Base-by-base conservation (phyloP, 2,329 filamentous ascomycete genomes). In the Bipolaris bicolor region DNA sequence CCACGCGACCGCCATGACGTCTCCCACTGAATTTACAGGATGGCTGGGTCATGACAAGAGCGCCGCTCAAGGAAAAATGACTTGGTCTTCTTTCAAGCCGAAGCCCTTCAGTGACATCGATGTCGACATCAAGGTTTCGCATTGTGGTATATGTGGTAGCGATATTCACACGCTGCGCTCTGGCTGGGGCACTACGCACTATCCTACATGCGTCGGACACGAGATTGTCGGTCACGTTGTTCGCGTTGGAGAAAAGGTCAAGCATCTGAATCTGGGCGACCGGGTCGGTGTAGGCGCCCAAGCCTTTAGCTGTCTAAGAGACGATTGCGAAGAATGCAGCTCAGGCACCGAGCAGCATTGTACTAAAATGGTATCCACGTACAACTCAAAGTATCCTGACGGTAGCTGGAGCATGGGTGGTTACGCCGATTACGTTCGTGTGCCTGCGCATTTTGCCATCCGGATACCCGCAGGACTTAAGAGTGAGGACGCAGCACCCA, bases 341-440 rank as follows among this genome's bases (percentile, higher is more conserved):
- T 68, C 70, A 39, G 81, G 81, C 15, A 63, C 68, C 10, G 79
- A 81, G 55, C 77, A 79, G 46, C 73, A 81, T 60, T 82, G 80
- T 63, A 57, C 68, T 5, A 74, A 70, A 24, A 82, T 83, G 71
- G 75, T 84, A 18, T 80, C 83, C 52, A 90, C 88, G 0, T 90
- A 88, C 65, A 84, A 84, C 60, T 78, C 79, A 37, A 81, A 78
- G 20, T 88, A 87, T 65, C 76, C 79, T 6, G 71, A 73, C 63
- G 87, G 88, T 7, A 83, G 79, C 62, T 87, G 84, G 72, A 84
- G 85, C 1, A 89, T 90, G 65, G 90, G 90, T 3, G 90, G 80
- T 0, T 87, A 86, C 62, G 83, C 83, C 6, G 76, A 80, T 49
- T 81, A 84, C 58, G 82, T 82, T 69, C 81, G 87, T 15, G 82